Percentiles rank a stretch among this genome's conserved stretches.
Conservation (phyloP, 1,139 yeast genomes). For the Saccharomyces hybrid region DNA sequence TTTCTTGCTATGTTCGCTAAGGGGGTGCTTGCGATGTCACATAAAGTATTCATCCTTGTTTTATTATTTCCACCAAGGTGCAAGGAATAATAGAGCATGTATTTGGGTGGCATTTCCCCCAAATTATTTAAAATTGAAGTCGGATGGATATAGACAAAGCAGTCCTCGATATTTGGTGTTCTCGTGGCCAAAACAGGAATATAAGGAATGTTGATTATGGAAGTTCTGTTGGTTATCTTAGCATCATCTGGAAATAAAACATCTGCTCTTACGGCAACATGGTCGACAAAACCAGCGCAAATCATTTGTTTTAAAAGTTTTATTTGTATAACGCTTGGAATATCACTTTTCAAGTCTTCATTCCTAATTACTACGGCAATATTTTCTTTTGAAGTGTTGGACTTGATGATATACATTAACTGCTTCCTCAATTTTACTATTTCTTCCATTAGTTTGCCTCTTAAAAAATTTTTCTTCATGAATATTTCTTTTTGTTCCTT, state of each 20-base stretch:
- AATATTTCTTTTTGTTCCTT: conserved; percentile 40
- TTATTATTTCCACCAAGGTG: conserved; percentile 41
- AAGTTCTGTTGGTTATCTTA: conserved; percentile 48
- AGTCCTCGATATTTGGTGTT: conserved; percentile 39
- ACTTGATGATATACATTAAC: conserved; percentile 63
- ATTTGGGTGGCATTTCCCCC: conserved; percentile 61
- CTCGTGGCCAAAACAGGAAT: conserved; percentile 55
- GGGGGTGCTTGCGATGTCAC: conserved; percentile 68
- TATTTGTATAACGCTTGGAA: conserved; percentile 65
- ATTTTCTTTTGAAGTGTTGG: conserved; percentile 51
- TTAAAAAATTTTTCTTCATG: conserved; percentile 51
- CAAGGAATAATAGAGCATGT: conserved; percentile 60
- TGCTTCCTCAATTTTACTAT: conserved; percentile 75
- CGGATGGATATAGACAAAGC: conserved; percentile 70
- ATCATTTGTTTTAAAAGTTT: conserved; percentile 84
- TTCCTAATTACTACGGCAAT: conserved; percentile 45
- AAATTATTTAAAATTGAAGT: conserved; percentile 50
- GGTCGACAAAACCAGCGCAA: conserved; percentile 89
- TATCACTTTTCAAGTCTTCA: conserved; percentile 50
- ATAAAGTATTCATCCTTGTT: conserved; percentile 67
- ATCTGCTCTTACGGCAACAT: conserved; percentile 80
- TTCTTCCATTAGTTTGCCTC: conserved; percentile 74
- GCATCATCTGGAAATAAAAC: conserved; percentile 53
- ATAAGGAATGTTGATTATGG: conserved; percentile 64
- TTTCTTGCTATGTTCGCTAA: conserved; percentile 68